Evolutionary conservation across 108 stramenopile species (phyloP).

Genomic region (Aurantiochytrium sp.): DNA sequence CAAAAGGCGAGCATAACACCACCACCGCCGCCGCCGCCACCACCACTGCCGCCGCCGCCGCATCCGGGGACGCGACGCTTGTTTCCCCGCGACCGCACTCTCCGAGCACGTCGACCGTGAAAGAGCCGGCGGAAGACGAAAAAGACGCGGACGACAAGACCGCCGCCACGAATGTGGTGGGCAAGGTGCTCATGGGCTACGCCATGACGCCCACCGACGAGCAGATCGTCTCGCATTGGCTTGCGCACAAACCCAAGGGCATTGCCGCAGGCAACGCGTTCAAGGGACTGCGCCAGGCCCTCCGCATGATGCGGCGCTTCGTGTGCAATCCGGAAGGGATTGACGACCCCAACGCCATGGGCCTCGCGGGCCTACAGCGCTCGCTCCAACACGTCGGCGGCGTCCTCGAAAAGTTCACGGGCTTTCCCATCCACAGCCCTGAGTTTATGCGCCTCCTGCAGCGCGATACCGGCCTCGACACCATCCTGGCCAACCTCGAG

Average conservation of each 20-base stretch:
- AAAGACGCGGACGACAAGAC: not conserved
- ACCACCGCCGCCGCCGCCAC: too few species aligned
- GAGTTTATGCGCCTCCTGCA: not conserved
- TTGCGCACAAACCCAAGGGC: not conserved
- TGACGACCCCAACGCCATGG: not conserved
- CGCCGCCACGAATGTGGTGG: not conserved
- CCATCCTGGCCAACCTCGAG: not conserved
- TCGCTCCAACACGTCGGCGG: not conserved
- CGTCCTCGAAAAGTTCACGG: not conserved
- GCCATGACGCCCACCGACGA: slow-evolving; percentile 22
- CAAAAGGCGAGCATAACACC: too few species aligned
- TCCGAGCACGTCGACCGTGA: not conserved
- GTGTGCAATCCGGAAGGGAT: not conserved
- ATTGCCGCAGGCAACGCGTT: not conserved
- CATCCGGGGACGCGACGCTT: too few species aligned
- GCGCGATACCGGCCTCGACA: not conserved
- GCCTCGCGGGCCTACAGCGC: not conserved
- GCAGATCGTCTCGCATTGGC: not conserved
- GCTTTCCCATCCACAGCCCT: slow-evolving; percentile 3
- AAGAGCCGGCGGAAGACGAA: not conserved
- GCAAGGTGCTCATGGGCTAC: slow-evolving; percentile 19
- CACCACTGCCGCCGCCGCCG: too few species aligned
- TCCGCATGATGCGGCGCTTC: slow-evolving; percentile 21
- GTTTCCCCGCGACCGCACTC: not conserved
- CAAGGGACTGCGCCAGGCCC: slow-evolving; percentile 22